Evolutionary conservation across 202 grass and related monocot genomes (phyloP), one percentile per base, ranked within the genome.

Genomic region (Schoenoplectus tabernaemontani): DNA sequence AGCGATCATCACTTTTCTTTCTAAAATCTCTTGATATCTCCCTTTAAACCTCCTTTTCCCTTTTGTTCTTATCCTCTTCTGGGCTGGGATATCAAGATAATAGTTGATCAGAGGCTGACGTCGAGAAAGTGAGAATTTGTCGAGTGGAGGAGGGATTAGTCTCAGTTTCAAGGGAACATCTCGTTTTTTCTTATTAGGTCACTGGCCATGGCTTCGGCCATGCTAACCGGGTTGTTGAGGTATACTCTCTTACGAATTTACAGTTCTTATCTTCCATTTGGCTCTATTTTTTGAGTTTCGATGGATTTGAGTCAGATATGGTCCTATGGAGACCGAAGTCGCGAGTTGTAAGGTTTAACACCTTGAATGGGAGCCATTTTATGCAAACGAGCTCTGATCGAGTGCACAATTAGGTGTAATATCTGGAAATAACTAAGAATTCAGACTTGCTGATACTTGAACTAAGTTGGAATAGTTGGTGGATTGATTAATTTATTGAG

Each of bases 131-230:
- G 87, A 84, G 90, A 82, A 71, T 83, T 81, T 47, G 41, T 33
- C 79, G 59, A 63, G 70, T 22, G 20, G 87, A 82, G 15, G 81
- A 59, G 46, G 79, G 79, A 78, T 68, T 36, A 20, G 59, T 79
- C 42, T 79, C 82, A 5, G 63, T 59, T 57, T 81, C 83, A 48
- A 77, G 59, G 59, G 82, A 78, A 84, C 87, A 78, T 16, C 87
- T 93, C n/a, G 87, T 93, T 61, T 92, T 93, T 59, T 91, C 91
- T 59, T 97, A 88, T 83, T 97, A 97, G 85, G 85, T 93, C 79
- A 97, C 94, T 66, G 94, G 91, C 59, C 91, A 97, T 74, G 94
- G 94, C 56, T 97, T 97, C 78, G 94, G 91, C 78, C 94, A 97
- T 86, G 93, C 93, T 78, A 97, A 88, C 4, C 90, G 93, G 50